Conservation (phyloP, 2,329 filamentous ascomycete genomes). For the Nectriaceae sp. region DNA sequence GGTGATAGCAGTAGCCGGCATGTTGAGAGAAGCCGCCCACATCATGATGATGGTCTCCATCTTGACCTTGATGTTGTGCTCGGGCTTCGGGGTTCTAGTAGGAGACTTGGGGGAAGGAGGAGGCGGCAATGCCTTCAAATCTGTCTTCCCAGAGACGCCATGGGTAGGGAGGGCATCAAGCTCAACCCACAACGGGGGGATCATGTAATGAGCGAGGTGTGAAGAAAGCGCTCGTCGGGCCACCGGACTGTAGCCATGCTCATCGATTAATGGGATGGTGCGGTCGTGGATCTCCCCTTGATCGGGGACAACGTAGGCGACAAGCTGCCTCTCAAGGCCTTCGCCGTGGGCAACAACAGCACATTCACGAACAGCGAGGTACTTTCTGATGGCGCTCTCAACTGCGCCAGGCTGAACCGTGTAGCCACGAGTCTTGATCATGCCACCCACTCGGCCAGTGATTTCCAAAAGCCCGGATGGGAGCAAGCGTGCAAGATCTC, state of each 20-base stretch:
- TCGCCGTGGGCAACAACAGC: constrained; percentile 75
- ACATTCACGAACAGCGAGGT: constrained; percentile 71
- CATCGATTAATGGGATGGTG: constrained; percentile 65
- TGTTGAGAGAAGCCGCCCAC: constrained; percentile 71
- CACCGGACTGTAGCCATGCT: constrained; percentile 69
- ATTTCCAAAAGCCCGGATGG: constrained; percentile 72
- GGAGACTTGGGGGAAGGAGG: constrained; percentile 57
- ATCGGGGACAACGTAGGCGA: constrained; percentile 76
- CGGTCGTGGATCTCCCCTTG: constrained; percentile 59
- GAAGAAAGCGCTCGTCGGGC: constrained; percentile 65
- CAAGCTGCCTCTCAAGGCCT: constrained; percentile 72
- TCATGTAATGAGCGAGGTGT: constrained; percentile 80
- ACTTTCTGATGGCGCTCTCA: constrained; percentile 69
- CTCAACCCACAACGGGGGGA: constrained; percentile 76
- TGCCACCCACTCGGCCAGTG: constrained; percentile 72
- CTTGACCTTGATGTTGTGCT: constrained; percentile 64
- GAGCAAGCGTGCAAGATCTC: constrained; percentile 68
- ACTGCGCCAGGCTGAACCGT: constrained; percentile 78
- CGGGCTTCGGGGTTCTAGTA: constrained; percentile 41
- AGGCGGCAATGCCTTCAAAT: constrained; percentile 70
- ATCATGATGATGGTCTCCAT: constrained; percentile 68
- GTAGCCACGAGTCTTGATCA: constrained; percentile 82
- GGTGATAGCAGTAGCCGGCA: constrained; percentile 63
- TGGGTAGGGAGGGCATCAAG: constrained; percentile 72
- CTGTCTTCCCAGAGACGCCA: constrained; percentile 77